Conservation (phyloP, 768 basidiomycete genomes). For the Hericium alpestre region DNA sequence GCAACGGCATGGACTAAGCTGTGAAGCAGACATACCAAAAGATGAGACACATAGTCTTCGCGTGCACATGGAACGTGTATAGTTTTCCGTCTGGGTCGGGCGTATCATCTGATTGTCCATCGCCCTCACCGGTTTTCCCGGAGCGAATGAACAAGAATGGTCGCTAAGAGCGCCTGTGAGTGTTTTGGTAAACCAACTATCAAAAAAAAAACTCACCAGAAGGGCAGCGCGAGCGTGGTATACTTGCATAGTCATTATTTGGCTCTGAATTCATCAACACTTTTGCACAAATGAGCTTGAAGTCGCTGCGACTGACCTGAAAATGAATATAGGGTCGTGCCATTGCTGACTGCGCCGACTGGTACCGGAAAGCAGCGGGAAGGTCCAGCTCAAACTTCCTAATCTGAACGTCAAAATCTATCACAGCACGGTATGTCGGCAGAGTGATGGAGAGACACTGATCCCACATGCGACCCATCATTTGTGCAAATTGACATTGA, state of each 20-base stretch:
- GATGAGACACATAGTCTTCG: conserved; percentile 8
- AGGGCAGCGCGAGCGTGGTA: conserved; percentile 5
- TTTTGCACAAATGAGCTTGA: background rate
- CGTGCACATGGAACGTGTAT: conserved; percentile 6
- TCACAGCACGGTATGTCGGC: conserved; percentile 13
- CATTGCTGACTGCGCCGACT: conserved; percentile 8
- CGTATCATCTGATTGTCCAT: conserved; percentile 2
- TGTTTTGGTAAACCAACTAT: background rate
- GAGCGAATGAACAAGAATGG: conserved; percentile 13
- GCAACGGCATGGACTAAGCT: background rate
- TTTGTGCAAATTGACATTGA: conserved; percentile 3
- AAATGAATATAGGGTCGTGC: conserved; percentile 12
- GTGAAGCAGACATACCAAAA: conserved; percentile 5
- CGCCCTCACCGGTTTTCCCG: background rate
- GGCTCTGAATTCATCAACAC: conserved; percentile 5
- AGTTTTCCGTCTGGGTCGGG: conserved; percentile 7
- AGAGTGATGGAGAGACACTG: conserved; percentile 13
- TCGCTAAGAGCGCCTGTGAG: conserved; percentile 3
- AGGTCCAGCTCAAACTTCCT: conserved; percentile 14
- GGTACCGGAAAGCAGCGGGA: conserved; percentile 10
- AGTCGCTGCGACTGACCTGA: conserved; percentile 5
- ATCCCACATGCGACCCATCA: conserved; percentile 15
- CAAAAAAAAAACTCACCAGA: conserved; percentile 5
- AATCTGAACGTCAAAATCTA: conserved; percentile 14
- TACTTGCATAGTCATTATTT: conserved; percentile 7